A percentile compares a stretch with the other conserved stretches of the same genome.
Conservation (phyloP, 2,329 filamentous ascomycete genomes). For the Xylaria sp. region DNA sequence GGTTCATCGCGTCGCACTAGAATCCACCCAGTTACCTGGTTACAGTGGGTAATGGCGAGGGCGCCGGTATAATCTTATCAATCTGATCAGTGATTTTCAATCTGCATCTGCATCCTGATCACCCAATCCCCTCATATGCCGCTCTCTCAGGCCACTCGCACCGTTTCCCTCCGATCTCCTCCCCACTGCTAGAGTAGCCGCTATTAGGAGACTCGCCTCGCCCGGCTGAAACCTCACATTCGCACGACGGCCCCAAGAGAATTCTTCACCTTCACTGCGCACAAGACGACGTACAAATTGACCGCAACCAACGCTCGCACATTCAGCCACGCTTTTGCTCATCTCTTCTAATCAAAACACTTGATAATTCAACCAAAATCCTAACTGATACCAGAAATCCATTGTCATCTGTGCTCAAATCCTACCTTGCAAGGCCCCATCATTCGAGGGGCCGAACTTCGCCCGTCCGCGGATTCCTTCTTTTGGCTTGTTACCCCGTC, state of each 20-base stretch:
- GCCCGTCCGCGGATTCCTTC: slow-evolving; percentile 16
- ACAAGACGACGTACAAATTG: slow-evolving; percentile 19
- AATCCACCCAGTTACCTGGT: slow-evolving; percentile 7
- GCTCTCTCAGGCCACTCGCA: slow-evolving; percentile 11
- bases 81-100: slow-evolving; percentile 52
- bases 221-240: neutral
- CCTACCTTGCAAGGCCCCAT: slow-evolving; percentile 12
- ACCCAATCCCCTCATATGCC: slow-evolving; percentile 34
- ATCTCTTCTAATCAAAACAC: neutral
- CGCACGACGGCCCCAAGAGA: neutral
- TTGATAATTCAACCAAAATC: neutral
- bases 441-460: slow-evolving; percentile 22
- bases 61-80: slow-evolving; percentile 50
- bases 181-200: slow-evolving; percentile 11
- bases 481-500: slow-evolving; percentile 5
- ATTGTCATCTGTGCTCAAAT: neutral
- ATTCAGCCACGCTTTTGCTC: neutral
- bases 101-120: slow-evolving; percentile 32
- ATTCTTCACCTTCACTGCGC: slow-evolving; percentile 16
- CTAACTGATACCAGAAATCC: no score
- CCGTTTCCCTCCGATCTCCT: slow-evolving; percentile 18
- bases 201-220: slow-evolving; percentile 9
- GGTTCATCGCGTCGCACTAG: slow-evolving; percentile 14
- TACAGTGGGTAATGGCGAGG: slow-evolving; percentile 1
- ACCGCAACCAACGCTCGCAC: neutral